phyloP scores from a whole-genome alignment of 2,329 filamentous ascomycete species.

The Aspergillus uvarum region DNA sequence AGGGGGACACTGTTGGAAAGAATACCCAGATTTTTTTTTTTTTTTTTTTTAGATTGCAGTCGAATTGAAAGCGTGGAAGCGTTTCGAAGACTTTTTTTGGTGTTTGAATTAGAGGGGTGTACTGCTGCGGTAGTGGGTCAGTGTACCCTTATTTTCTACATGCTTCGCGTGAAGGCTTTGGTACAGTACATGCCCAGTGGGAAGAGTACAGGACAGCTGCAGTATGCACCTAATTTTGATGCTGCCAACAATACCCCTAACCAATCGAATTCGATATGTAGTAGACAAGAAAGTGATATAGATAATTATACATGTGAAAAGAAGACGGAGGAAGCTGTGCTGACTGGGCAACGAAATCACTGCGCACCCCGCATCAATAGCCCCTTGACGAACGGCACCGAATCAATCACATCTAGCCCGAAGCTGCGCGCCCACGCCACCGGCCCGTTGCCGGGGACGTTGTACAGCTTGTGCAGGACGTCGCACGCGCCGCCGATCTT shows the following conservation, averaged over 20 bases:
- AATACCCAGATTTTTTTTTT: slow-evolving; percentile 7
- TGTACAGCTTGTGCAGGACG: slow-evolving; percentile 90
- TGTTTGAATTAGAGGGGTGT: no score
- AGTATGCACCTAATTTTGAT: no score
- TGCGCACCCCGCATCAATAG: slow-evolving; percentile 76
- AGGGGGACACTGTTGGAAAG: slow-evolving; percentile 2
- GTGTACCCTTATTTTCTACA: no score
- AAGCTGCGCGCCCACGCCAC: slow-evolving; percentile 76
- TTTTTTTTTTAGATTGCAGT: slow-evolving; percentile 14
- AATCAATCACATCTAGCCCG: slow-evolving; percentile 74
- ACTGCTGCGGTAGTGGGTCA: no score
- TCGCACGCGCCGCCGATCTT: slow-evolving; percentile 75
- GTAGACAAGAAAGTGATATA: not conserved
- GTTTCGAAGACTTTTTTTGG: not conserved
- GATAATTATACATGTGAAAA: not conserved
- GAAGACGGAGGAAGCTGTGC: no score
- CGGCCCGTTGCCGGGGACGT: slow-evolving; percentile 69
- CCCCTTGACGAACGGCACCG: slow-evolving; percentile 71
- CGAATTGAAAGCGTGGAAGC: slow-evolving; percentile 7
- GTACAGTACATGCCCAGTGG: no score
- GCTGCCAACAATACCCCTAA: not conserved
- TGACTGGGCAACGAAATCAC: slow-evolving; percentile 9
- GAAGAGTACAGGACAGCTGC: not conserved
- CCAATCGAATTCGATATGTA: not conserved
- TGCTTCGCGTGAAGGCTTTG: no score